A percentile compares a stretch with the other conserved stretches of the same genome.
Evolutionary conservation across 202 grass and related monocot species (phyloP).

Genomic region (Musa balbisiana): DNA sequence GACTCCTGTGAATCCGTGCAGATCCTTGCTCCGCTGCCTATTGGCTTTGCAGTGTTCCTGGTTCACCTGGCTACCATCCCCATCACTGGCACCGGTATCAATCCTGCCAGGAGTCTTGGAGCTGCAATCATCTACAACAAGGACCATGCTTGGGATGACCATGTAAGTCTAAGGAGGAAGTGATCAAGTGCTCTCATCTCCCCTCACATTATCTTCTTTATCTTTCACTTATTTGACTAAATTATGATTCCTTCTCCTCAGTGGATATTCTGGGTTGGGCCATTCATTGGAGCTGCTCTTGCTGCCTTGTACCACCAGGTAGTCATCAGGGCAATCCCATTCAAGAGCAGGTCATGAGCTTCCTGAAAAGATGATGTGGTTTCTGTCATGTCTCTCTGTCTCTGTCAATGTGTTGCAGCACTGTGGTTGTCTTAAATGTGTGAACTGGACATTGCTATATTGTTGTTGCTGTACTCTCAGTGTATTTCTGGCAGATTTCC

Average conservation of each 20-base stretch:
- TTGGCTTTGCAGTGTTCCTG: constrained; percentile 12
- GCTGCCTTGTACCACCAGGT: constrained; percentile 16
- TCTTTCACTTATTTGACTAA: not conserved
- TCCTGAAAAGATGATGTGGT: not conserved
- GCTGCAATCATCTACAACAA: constrained; percentile 18
- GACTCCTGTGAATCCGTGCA: not conserved
- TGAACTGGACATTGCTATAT: too few species aligned
- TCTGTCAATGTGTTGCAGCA: too few species aligned
- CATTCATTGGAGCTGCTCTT: constrained; percentile 14
- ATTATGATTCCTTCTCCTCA: not conserved
- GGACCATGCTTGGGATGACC: constrained; percentile 11
- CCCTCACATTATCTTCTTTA: too few species aligned
- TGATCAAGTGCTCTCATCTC: too few species aligned
- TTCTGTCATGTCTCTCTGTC: too few species aligned
- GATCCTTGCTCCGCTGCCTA: constrained; percentile 16
- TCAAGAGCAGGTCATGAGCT: constrained; percentile 12
- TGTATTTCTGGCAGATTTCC: too few species aligned
- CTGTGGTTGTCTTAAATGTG: too few species aligned
- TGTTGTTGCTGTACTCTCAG: too few species aligned
- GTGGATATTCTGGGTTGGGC: constrained; percentile 19
- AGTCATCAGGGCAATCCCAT: constrained; percentile 19
- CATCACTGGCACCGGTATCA: constrained; percentile 9
- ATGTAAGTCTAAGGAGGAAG: not conserved
- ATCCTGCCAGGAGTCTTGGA: constrained; percentile 12
- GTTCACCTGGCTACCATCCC: constrained; percentile 20